Evolutionary conservation across 345 rosid genomes (phyloP).

Genomic region (Mallotus nudiflorus): DNA sequence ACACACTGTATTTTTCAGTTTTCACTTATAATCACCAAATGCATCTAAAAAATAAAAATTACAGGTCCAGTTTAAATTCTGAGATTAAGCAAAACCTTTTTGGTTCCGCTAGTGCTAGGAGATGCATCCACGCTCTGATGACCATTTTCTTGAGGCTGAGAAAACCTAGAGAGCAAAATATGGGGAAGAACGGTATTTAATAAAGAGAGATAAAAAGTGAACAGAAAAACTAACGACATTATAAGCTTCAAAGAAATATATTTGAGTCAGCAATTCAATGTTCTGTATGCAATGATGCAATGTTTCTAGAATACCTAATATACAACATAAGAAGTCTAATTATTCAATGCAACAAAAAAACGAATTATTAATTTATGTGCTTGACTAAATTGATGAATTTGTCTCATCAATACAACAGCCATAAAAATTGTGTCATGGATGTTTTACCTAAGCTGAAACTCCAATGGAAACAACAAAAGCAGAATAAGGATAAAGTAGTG

Average conservation of each 20-base stretch:
- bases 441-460: not conserved
- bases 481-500: not conserved
- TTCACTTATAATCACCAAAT: not conserved
- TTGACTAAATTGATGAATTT: not conserved
- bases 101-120: slow-evolving; percentile 36
- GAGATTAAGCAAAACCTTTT: slow-evolving; percentile 53
- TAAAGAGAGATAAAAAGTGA: slow-evolving; percentile 10
- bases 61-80: not conserved
- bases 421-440: too few relatives aligned
- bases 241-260: slow-evolving; percentile 4
- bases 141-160: slow-evolving; percentile 40
- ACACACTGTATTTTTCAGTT: not conserved
- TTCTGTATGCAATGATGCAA: not conserved
- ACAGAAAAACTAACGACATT: not conserved
- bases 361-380: not conserved
- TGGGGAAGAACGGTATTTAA: slow-evolving; percentile 13
- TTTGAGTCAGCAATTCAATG: not conserved
- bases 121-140: slow-evolving; percentile 41
- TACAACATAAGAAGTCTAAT: not conserved
- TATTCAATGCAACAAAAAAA: not conserved
- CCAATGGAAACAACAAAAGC: not conserved
- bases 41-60: not conserved
- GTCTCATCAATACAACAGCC: not conserved
- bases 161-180: slow-evolving; percentile 39
- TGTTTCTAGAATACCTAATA: too few relatives aligned